Base-by-base conservation (phyloP, 495 filamentous ascomycete genomes). In the Penicillium coffeae region DNA sequence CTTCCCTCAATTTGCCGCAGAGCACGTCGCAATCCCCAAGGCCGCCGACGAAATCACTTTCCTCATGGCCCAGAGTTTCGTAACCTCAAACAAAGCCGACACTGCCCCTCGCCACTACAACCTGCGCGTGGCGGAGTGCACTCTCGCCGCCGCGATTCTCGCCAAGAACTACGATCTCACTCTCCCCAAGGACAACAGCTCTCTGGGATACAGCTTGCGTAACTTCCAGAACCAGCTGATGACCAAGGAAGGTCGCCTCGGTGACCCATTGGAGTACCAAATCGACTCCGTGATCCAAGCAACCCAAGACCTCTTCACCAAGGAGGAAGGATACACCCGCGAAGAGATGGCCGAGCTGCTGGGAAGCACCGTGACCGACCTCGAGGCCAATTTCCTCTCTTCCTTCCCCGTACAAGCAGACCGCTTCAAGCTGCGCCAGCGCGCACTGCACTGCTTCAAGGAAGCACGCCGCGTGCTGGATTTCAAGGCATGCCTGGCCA, bases 61-160 rank as follows among this genome's bases (percentile, higher is more conserved):
- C 70, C 76, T 98, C 48, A 89, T 96, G 59, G 93, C 92, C 15
- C 92, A 97, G 63, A 90, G 86, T 43, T 96, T 96, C 65, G 87
- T 97, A 45, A 82, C 86, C 32, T 86, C 90, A 8, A 89, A 97
- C 71, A 98, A 98, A 68, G 89, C 94, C 63, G 86, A 91, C 27
- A 95, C 90, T 0, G 93, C 85, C 0, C 91, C 91, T 1, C 83
- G 90, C 45, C 89, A 89, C 73, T 98, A 97, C 75, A 98, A 98
- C 68, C 83, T 98, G 5, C 86, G 93, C 14, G 93, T 98, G 1
- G 93, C 96, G 8, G 93, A 97, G 66, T 94, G 89, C 71, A 90
- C 84, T 6, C 78, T 98, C 25, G 94, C 94, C 10, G 89, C 93
- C 2, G 84, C 87, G 59, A 82, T 76, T 51, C 80, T 89, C 2